Evolutionary conservation across 169 alveolate species (phyloP).

Genomic region (Plasmodium adleri): DNA sequence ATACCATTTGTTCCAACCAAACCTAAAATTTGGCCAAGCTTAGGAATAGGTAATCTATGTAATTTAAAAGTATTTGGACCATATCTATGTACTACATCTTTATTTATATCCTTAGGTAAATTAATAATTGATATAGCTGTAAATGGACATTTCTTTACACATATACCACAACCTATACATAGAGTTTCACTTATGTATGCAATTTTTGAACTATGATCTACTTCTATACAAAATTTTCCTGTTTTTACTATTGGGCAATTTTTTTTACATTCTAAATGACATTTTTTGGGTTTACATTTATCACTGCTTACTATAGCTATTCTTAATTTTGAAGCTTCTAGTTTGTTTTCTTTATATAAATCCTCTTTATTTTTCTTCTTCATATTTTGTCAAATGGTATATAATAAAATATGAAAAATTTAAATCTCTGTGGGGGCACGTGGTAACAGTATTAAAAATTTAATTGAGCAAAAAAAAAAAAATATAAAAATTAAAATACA

Average conservation of each 20-base stretch:
- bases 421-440: not conserved
- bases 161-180: slow-evolving; percentile 99
- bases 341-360: slow-evolving; percentile 62
- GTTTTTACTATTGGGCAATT: slow-evolving; percentile 93
- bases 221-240: slow-evolving; percentile 98
- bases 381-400: not conserved
- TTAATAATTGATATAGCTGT: slow-evolving; percentile 98
- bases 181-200: slow-evolving; percentile 97
- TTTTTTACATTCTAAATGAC: slow-evolving; percentile 96
- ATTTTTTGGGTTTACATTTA: slow-evolving; percentile 98
- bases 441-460: not conserved
- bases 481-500: not conserved
- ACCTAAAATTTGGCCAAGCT: slow-evolving; percentile 97
- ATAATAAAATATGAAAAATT: not conserved
- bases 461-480: not conserved
- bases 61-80: slow-evolving; percentile 99
- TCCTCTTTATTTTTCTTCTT: slow-evolving; percentile 72
- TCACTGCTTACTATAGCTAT: slow-evolving; percentile 98
- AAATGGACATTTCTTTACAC: slow-evolving; percentile 99
- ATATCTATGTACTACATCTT: slow-evolving; percentile 94
- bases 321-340: slow-evolving; percentile 94
- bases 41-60: slow-evolving; percentile 99
- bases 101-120: slow-evolving; percentile 97
- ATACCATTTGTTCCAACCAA: slow-evolving; percentile 95
- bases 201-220: slow-evolving; percentile 93